Evolutionary conservation across 2,329 filamentous ascomycete genomes (phyloP), one percentile per base, ranked within the genome.

Genomic region (Cladophialophora bantiana): DNA sequence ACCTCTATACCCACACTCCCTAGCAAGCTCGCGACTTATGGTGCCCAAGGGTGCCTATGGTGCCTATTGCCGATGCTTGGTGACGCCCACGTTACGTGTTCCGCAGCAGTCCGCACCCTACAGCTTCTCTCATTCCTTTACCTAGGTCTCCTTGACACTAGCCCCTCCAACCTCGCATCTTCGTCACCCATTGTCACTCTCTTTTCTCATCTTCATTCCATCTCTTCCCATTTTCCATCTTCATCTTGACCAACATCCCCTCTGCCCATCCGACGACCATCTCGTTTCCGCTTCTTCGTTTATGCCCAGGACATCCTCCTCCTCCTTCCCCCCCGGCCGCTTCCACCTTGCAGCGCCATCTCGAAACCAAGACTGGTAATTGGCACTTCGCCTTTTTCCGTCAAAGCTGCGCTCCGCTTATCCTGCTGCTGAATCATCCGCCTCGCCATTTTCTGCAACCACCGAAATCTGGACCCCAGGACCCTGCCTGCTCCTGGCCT

Each of bases 391-490:
- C 54, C 34, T 38, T 34, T 57, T 54, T 45, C 35, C 45, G 45
- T 50, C 45, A 50, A 50, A 50, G 45, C 45, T 50, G 45, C 40
- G 48, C 7, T 40, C 42, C 48, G 26, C 48, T 54, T 40, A 42
- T 62, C 48, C 59, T 40, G 48, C 35, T 38, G 59, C 48, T 62
- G 52, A 62, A 54, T 62, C 59, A 62, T 62, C 45, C 45, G 13
- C 18, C 35, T 62, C 48, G 26, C 42, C 58, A 15, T 31, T 38
- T 35, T 31, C 53, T 55, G 31, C 32, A 34, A 36, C 31, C 53
- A 18, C 53, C 53, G n/a, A 55, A 50, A 26, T 50, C 45, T 50
- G 45, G 45, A 18, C 45, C 36, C 45, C 1, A 20, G 15, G 45
- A 50, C 45, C 45, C 45, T 50, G 20, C 45, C 45, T 50, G 13